phyloP scores from a whole-genome alignment of 116 monocot species.

The Papilionanthe hybrid region DNA sequence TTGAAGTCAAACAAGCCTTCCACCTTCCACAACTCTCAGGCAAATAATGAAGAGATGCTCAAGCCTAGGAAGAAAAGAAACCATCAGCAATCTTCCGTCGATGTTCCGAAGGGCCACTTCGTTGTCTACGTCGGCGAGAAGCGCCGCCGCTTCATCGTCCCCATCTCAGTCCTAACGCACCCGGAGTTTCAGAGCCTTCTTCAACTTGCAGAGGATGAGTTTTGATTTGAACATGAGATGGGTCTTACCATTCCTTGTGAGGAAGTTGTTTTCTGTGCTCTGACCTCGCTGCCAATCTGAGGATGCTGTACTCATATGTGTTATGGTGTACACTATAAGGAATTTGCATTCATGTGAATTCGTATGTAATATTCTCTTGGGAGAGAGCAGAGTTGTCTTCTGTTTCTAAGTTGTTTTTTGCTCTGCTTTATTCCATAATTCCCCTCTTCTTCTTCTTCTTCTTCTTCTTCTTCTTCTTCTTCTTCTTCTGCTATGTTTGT shows the following conservation, averaged over 20 bases:
- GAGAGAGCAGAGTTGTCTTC: neutral
- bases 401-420: neutral
- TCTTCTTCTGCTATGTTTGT: neutral
- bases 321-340: no score
- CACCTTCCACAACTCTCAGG: slow-evolving; percentile 17
- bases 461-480: no score
- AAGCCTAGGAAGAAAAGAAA: slow-evolving; percentile 22
- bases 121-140: slow-evolving; percentile 24
- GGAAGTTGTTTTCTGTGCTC: slow-evolving; percentile 12
- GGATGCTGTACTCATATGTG: neutral
- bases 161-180: slow-evolving; percentile 11
- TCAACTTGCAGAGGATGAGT: slow-evolving; percentile 17
- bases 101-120: slow-evolving; percentile 24
- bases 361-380: neutral
- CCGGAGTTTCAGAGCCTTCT: slow-evolving; percentile 16
- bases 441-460: neutral
- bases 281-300: neutral
- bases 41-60: slow-evolving; percentile 35
- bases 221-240: slow-evolving; percentile 24
- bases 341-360: no score
- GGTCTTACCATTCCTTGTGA: slow-evolving; percentile 23
- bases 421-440: no score
- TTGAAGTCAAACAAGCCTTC: slow-evolving; percentile 12
- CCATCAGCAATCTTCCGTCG: neutral
- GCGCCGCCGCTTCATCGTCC: slow-evolving; percentile 18